phyloP scores from a whole-genome alignment of 345 rosid genomes.

The Erucastrum elatum region DNA sequence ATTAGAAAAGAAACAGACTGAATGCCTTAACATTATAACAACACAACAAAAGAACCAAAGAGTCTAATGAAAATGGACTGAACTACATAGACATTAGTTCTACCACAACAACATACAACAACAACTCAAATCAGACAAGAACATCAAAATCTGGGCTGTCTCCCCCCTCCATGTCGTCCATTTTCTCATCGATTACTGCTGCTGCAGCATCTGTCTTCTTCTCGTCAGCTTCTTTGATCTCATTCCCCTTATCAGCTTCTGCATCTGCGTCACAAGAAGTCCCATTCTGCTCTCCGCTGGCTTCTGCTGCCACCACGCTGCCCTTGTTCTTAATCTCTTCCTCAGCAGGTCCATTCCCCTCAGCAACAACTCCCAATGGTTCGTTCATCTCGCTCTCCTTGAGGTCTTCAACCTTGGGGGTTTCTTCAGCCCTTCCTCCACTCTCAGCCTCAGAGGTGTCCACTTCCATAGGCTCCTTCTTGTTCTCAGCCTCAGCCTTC shows the following conservation, averaged over 20 bases:
- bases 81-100: conserved; percentile 25
- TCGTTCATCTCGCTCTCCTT: conserved; percentile 29
- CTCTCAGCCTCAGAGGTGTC: neutral
- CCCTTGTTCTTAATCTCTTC: conserved; percentile 14
- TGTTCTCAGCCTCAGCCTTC: conserved; percentile 4
- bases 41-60: neutral
- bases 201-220: conserved; percentile 16
- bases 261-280: neutral
- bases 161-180: conserved; percentile 20
- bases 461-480: neutral
- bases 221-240: conserved; percentile 9
- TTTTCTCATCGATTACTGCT: conserved; percentile 22
- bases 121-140: conserved; percentile 28
- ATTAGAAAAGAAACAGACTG: neutral
- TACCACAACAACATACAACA: conserved; percentile 20
- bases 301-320: neutral
- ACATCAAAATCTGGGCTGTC: conserved; percentile 30
- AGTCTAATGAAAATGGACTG: conserved; percentile 22
- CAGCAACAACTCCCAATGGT: conserved; percentile 7
- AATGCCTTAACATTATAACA: conserved; percentile 18
- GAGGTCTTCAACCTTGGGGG: neutral
- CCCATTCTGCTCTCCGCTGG: no score
- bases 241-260: conserved; percentile 10
- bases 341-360: conserved; percentile 15
- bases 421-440: neutral